A percentile compares a stretch with the other conserved stretches of the same genome.
Evolutionary conservation across 2,329 filamentous ascomycete genomes (phyloP).

Genomic region (Diaporthe vaccinii): DNA sequence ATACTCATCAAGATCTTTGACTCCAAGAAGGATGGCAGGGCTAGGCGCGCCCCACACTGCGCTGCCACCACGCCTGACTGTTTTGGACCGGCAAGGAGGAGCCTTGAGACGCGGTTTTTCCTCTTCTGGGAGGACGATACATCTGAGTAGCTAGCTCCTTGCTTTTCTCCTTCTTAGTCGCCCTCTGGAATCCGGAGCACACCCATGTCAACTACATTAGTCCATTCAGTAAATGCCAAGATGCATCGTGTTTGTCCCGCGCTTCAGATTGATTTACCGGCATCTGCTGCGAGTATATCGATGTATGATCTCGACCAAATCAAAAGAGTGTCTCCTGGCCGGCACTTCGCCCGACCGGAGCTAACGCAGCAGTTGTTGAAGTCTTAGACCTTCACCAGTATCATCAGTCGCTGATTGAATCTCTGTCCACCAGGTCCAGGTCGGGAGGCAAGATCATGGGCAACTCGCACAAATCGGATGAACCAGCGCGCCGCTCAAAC

Average conservation of each 20-base stretch:
- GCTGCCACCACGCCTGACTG: constrained; percentile 7
- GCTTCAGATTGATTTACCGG: not conserved
- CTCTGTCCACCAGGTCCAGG: not conserved
- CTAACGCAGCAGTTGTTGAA: not conserved
- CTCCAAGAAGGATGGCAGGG: constrained; percentile 11
- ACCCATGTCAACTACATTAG: not conserved
- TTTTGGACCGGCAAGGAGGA: constrained; percentile 9
- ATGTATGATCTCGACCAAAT: not conserved
- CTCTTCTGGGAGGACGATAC: constrained; percentile 10
- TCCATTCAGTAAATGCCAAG: not conserved
- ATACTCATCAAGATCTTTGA: constrained; percentile 15
- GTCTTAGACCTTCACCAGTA: not conserved
- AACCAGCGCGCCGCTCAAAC: not conserved
- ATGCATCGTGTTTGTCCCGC: not conserved
- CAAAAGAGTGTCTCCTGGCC: not conserved
- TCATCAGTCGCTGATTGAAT: not conserved
- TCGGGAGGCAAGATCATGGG: not conserved
- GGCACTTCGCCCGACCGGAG: not conserved
- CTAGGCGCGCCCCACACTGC: not conserved
- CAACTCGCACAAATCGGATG: not conserved
- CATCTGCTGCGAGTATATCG: not conserved
- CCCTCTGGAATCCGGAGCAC: not conserved
- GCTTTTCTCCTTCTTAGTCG: too few relatives aligned
- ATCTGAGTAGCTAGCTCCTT: constrained; percentile 4
- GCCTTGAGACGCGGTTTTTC: constrained; percentile 5